Percentiles rank a stretch among this genome's conserved stretches.
Conservation (phyloP, 768 basidiomycete genomes). For the Dendrothele bispora region DNA sequence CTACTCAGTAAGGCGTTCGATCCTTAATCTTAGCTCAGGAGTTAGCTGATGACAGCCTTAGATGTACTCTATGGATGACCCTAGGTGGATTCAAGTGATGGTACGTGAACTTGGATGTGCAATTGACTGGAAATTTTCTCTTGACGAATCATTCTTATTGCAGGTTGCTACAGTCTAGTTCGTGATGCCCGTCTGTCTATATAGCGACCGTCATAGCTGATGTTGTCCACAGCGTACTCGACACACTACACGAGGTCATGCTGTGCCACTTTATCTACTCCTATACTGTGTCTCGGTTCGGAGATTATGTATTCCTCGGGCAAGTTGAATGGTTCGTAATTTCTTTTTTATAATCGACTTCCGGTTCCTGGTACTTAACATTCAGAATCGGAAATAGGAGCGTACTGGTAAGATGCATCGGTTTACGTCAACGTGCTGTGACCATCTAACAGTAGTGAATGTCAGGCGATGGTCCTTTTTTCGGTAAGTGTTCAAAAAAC, state of each 20-base stretch:
- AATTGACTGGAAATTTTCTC: too few species aligned
- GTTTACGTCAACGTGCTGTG: neutral
- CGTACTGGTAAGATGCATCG: conserved; percentile 1
- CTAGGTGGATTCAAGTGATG: too few species aligned
- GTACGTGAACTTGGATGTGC: too few species aligned
- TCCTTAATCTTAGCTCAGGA: too few species aligned
- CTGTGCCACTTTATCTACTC: conserved; percentile 3
- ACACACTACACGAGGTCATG: conserved; percentile 7
- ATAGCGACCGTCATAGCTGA: neutral
- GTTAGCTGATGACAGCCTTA: too few species aligned
- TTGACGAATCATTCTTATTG: too few species aligned
- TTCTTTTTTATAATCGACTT: neutral
- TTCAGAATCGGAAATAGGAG: neutral
- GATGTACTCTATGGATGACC: too few species aligned
- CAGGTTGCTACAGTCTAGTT: conserved; percentile 6
- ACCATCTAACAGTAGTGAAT: neutral
- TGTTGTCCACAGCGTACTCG: neutral
- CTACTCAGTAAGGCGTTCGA: neutral
- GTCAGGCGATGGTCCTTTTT: conserved; percentile 3
- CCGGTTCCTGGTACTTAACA: neutral
- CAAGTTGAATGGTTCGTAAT: neutral
- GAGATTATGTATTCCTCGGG: neutral
- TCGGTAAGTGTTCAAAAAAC: conserved; percentile 1
- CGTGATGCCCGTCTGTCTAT: neutral
- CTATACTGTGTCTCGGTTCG: conserved; percentile 1